phyloP scores from a whole-genome alignment of 805 yeast species.

The Pichia deserticola region DNA sequence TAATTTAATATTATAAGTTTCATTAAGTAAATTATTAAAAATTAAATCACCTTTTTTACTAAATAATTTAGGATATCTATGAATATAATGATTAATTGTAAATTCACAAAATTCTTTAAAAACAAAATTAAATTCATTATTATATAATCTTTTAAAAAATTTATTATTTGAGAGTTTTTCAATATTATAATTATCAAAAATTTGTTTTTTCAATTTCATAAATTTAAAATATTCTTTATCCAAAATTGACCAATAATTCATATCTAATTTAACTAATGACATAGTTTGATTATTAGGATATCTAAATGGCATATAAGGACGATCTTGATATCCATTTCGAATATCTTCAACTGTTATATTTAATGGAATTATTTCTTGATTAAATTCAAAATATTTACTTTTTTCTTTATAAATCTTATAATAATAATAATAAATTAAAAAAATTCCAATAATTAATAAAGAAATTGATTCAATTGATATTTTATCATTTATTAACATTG shows the following conservation, averaged over 20 bases:
- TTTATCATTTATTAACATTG: neutral
- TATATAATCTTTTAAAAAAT: constrained; percentile 30
- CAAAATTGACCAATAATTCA: constrained; percentile 46
- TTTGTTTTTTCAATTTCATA: constrained; percentile 33
- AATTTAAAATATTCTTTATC: constrained; percentile 39
- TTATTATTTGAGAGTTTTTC: constrained; percentile 22
- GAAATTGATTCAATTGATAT: no score
- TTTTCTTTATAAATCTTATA: neutral
- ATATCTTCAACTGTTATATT: constrained; percentile 15
- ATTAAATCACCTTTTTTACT: constrained; percentile 29
- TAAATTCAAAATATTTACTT: constrained; percentile 6
- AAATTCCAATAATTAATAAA: no score
- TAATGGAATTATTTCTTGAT: constrained; percentile 15
- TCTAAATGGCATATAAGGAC: constrained; percentile 48
- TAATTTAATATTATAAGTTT: constrained; percentile 36
- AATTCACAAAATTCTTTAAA: constrained; percentile 36
- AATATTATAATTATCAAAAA: constrained; percentile 34
- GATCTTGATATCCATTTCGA: constrained; percentile 22
- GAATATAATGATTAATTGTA: constrained; percentile 35
- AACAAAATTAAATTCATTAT: constrained; percentile 29
- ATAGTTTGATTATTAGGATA: constrained; percentile 50
- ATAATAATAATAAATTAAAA: neutral
- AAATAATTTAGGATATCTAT: constrained; percentile 39
- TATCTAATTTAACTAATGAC: constrained; percentile 41
- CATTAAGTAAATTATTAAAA: constrained; percentile 36